Evolutionary conservation across 208 protist species (phyloP), one percentile per base, ranked within the genome.

Genomic region (Porcisia hertigi): DNA sequence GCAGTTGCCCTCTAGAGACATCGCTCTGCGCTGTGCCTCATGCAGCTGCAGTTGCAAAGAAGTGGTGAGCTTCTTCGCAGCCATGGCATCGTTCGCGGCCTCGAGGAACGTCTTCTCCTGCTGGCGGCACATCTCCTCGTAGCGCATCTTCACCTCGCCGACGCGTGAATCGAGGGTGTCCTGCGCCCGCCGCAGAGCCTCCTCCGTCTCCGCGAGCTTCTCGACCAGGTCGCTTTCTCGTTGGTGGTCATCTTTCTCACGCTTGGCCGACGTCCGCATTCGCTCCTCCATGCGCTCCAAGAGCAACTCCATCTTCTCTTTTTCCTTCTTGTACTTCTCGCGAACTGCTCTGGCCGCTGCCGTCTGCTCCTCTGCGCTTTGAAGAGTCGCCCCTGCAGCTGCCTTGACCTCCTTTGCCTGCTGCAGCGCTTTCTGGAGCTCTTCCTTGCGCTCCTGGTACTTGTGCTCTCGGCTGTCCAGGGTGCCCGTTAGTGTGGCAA

Each of bases 271-370:
- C 20, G 75, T 66, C 12, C 54, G 77, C 18, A 77, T 79, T 67
- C 80, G 80, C 41, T 85, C 83, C 72, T 89, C 84, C 55, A 90
- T 79, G 65, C 88, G 83, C 55, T 84, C 57, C 55, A 87, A 71
- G 47, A 91, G 71, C 47, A 65, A 71, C 69, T 90, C 88, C 85
- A 92, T 92, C 75, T 89, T 88, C 9, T 81, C 63, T 65, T 83
- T 83, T 58, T 92, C 88, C 64, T 87, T 86, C 75, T 87, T 88
- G 82, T 90, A 91, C 59, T 84, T 85, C 18, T 83, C 84, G 1
- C 80, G 75, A 36, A 95, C 67, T n/a, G 72, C 71, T 45, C 75
- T 69, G 55, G 89, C 86, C 2, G 81, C 81, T n/a, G 80, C 58
- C 25, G 71, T 82, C 81, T 88, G 73, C 49, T 71, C 75, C 60